Conservation (phyloP, 345 rosid genomes). For the Capsella bursapastoris region DNA sequence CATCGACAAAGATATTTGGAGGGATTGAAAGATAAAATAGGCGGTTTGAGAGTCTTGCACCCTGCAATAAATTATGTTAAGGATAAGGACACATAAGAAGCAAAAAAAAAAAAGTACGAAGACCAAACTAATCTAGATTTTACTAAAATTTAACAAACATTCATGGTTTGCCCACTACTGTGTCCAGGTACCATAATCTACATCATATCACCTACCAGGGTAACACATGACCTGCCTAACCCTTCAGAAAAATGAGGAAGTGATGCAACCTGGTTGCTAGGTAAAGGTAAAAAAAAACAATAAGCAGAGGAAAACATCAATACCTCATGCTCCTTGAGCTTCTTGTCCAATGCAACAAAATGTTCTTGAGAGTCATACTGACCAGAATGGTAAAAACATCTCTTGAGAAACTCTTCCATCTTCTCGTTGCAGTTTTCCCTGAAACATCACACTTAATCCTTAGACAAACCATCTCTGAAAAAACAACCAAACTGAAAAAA, state of each 20-base stretch:
- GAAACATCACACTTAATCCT: constrained; percentile 29
- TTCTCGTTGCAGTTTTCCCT: constrained; percentile 91
- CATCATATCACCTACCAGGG: constrained; percentile 11
- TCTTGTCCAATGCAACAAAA: constrained; percentile 78
- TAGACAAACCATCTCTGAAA: constrained; percentile 20
- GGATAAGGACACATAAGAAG: constrained; percentile 1
- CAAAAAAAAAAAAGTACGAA: background rate
- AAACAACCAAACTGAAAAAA: background rate
- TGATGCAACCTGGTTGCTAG: constrained; percentile 5
- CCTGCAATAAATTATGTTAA: constrained; percentile 52
- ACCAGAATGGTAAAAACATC: constrained; percentile 97
- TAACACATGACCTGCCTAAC: constrained; percentile 14
- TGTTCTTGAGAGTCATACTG: constrained; percentile 90
- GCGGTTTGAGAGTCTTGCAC: constrained; percentile 76
- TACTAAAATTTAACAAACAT: background rate
- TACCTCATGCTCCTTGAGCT: constrained; percentile 94
- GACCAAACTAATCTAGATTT: background rate
- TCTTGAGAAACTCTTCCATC: constrained; percentile 91
- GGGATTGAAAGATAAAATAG: constrained; percentile 93
- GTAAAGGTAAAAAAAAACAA: background rate
- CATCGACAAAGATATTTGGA: constrained; percentile 90
- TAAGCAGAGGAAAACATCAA: constrained; percentile 20
- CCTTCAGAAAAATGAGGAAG: background rate
- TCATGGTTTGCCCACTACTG: background rate
- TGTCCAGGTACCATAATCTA: constrained; percentile 3